These are phyloP conservation scores for Crassisporium funariophilum DNA, from an alignment of 768 basidiomycete genomes.

Conservation along the genomic window DNA sequence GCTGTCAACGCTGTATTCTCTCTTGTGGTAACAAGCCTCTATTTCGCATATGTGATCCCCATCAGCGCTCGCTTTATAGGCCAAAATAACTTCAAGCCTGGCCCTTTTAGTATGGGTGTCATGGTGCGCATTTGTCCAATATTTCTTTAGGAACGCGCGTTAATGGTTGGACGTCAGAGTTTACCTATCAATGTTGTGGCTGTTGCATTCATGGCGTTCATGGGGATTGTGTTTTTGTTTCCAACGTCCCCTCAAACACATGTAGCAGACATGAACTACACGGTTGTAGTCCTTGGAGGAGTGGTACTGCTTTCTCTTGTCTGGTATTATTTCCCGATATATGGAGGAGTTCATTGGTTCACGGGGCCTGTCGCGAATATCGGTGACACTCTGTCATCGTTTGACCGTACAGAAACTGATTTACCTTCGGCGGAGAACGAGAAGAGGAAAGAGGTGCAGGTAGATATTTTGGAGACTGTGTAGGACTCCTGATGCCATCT, in stretches of 20 bases:
- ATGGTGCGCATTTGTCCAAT: constrained; percentile 20
- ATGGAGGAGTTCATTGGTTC: constrained; percentile 80
- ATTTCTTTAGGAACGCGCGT: neutral
- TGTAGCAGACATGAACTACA: constrained; percentile 68
- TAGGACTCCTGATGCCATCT: no score
- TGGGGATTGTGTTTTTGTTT: constrained; percentile 66
- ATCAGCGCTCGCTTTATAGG: constrained; percentile 52
- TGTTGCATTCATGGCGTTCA: constrained; percentile 68
- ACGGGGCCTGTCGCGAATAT: constrained; percentile 60
- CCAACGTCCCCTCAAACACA: constrained; percentile 54
- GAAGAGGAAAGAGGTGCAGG: no score
- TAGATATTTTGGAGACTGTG: no score
- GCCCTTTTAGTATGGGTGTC: constrained; percentile 55
- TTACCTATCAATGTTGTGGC: constrained; percentile 57
- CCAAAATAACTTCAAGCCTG: constrained; percentile 52
- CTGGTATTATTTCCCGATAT: constrained; percentile 74
- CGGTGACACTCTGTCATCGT: no score
- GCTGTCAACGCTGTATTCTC: constrained; percentile 65
- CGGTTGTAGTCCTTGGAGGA: constrained; percentile 67
- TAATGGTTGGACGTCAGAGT: constrained; percentile 40
- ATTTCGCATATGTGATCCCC: constrained; percentile 57
- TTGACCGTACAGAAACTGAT: no score
- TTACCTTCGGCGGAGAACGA: no score
- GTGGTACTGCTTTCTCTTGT: constrained; percentile 56
- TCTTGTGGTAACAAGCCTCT: constrained; percentile 44